Conservation (phyloP, 75 land plant genomes). For the Sequoiadendron giganteum region DNA sequence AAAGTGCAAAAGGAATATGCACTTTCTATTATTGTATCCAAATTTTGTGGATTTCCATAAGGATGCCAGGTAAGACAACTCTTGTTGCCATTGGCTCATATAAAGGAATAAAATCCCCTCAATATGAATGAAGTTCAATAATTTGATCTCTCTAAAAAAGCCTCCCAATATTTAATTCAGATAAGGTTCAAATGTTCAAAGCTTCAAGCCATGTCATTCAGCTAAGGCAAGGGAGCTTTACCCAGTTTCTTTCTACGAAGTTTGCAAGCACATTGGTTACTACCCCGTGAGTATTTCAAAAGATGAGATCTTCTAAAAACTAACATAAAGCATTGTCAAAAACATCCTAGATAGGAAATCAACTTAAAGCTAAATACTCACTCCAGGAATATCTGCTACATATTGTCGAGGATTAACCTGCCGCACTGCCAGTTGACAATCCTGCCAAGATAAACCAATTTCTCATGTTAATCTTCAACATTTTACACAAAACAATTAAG, state of each 20-base stretch:
- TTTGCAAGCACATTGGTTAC: background rate
- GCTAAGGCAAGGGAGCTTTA: background rate
- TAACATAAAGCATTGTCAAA: background rate
- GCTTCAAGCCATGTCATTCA: background rate
- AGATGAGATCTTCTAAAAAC: background rate
- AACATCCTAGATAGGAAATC: background rate
- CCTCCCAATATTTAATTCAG: background rate
- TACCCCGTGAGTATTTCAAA: background rate
- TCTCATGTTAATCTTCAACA: background rate
- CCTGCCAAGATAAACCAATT: constrained; percentile 42
- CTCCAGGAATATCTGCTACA: constrained; percentile 92
- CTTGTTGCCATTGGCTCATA: background rate
- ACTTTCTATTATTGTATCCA: background rate
- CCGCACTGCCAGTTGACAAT: constrained; percentile 84
- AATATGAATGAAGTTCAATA: background rate
- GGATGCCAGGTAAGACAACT: background rate
- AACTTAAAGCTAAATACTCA: constrained; percentile 20
- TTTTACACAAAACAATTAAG: background rate
- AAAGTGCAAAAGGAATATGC: background rate
- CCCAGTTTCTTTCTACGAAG: background rate
- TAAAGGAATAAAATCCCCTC: background rate
- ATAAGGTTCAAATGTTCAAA: background rate
- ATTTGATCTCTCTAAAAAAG: background rate
- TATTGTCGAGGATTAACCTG: constrained; percentile 97
- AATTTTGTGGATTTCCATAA: background rate